A percentile compares a stretch with the other conserved stretches of the same genome.
phyloP scores from a whole-genome alignment of 306 rosid genomes.

The Fagus sylvatica region DNA sequence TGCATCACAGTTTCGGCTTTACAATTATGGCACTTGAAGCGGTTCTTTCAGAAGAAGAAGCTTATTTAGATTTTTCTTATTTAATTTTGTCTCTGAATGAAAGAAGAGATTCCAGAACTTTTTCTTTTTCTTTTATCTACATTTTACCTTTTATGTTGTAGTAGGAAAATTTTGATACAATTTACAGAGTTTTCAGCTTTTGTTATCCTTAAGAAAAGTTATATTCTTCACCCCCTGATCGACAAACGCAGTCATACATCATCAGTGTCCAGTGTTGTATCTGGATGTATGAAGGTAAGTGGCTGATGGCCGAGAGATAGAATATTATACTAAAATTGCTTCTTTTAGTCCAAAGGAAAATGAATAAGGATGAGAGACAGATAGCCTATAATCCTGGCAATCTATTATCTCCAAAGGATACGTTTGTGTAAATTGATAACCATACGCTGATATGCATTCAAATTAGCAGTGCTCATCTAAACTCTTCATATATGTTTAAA shows the following conservation, averaged over 20 bases:
- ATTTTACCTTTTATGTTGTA: slow-evolving; percentile 17
- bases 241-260: neutral
- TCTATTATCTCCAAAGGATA: no score
- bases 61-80: slow-evolving; percentile 49
- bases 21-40: slow-evolving; percentile 84
- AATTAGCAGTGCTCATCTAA: no score
- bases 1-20: slow-evolving; percentile 74
- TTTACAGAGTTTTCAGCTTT: slow-evolving; percentile 21
- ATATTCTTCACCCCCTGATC: neutral
- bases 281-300: no score
- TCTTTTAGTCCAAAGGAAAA: no score
- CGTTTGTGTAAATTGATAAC: no score
- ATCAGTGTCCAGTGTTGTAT: no score
- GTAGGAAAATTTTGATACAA: slow-evolving; percentile 33
- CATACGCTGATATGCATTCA: no score
- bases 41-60: slow-evolving; percentile 92
- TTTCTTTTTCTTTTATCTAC: slow-evolving; percentile 6
- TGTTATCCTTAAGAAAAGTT: slow-evolving; percentile 2
- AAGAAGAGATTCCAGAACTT: neutral
- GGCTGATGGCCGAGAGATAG: no score
- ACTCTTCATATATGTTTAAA: no score
- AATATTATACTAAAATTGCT: no score
- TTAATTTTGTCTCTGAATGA: slow-evolving; percentile 28
- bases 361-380: no score
- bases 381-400: no score